phyloP scores from a whole-genome alignment of 805 yeast species.

The Kodamaea laetipori region DNA sequence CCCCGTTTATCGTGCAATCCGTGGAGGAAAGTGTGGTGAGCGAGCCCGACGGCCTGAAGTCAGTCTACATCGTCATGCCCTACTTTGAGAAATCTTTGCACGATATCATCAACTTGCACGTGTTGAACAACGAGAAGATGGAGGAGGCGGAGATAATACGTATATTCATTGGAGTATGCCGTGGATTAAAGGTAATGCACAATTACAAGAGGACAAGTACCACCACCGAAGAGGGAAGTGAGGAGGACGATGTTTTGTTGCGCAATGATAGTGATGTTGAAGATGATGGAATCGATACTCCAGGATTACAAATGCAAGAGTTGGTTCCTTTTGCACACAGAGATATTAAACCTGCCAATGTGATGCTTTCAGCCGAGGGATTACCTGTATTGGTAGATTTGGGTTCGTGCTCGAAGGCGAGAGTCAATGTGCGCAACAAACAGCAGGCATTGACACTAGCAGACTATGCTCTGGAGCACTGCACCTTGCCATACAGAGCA shows the following conservation, averaged over 20 bases:
- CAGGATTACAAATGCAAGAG: constrained; percentile 51
- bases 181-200: constrained; percentile 80
- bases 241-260: constrained; percentile 14
- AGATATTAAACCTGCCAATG: constrained; percentile 87
- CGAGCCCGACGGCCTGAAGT: constrained; percentile 77
- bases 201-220: constrained; percentile 42
- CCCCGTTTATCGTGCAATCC: constrained; percentile 67
- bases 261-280: constrained; percentile 29
- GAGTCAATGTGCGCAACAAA: constrained; percentile 54
- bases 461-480: constrained; percentile 80
- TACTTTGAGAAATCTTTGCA: constrained; percentile 73
- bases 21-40: constrained; percentile 72
- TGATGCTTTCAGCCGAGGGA: constrained; percentile 75
- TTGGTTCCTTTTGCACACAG: constrained; percentile 77
- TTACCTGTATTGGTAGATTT: constrained; percentile 80
- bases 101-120: constrained; percentile 69
- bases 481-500: constrained; percentile 84
- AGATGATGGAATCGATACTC: constrained; percentile 29
- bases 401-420: constrained; percentile 75
- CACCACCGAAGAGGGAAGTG: constrained; percentile 12
- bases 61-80: constrained; percentile 79
- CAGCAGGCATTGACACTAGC: constrained; percentile 75
- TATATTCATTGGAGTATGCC: constrained; percentile 66
- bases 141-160: constrained; percentile 65
- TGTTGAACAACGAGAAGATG: constrained; percentile 54